These are phyloP conservation scores for Malus domestica DNA, from an alignment of 306 rosid genomes.

Conservation along the genomic window ASM211411v1 NC_041793.1:42425501-42426000, in stretches of 20 bases:
- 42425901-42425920: constrained; percentile 14
- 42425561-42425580: constrained; percentile 16
- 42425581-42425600: constrained; percentile 29
- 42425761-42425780: constrained; percentile 31
- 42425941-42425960: constrained; percentile 30
- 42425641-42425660: constrained; percentile 29
- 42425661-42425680: constrained; percentile 3
- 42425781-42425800: constrained; percentile 33
- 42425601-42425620: constrained; percentile 25
- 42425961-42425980: constrained; percentile 24
- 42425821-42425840: constrained; percentile 44
- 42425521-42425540: constrained; percentile 49
- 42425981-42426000: constrained; percentile 28
- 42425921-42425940: constrained; percentile 25
- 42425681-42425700: constrained; percentile 14
- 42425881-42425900: constrained; percentile 29
- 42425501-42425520: constrained; percentile 15
- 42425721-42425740: constrained; percentile 22
- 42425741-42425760: constrained; percentile 30
- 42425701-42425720: constrained; percentile 20
- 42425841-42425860: constrained; percentile 33
- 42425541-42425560: constrained; percentile 27
- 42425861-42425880: constrained; percentile 29
- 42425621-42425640: constrained; percentile 19
- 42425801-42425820: constrained; percentile 26